Conservation (phyloP, 2,329 filamentous ascomycete species). For the Verticillium alfalfae region DNA sequence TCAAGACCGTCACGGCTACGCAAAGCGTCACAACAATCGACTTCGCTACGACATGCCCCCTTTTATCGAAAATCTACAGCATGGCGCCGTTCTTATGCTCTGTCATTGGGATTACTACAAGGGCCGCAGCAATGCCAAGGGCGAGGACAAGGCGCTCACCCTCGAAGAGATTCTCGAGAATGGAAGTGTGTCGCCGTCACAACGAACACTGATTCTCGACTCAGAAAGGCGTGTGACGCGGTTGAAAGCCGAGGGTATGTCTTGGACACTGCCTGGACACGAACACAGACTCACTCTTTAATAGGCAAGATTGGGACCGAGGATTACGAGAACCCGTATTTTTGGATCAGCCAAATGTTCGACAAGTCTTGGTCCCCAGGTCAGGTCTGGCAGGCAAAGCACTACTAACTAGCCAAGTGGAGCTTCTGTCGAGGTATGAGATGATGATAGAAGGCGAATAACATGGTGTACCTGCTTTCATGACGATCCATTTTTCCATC, state of each 20-base stretch:
- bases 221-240: neutral
- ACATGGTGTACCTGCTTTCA: too few species aligned
- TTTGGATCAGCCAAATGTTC: neutral
- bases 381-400: neutral
- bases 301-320: neutral
- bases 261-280: neutral
- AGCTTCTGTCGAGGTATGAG: neutral
- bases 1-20: conserved; percentile 25
- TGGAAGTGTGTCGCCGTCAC: neutral
- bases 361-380: neutral
- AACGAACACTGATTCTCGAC: neutral
- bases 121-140: neutral
- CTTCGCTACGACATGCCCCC: conserved; percentile 28
- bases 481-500: too few species aligned
- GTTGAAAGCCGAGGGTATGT: neutral
- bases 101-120: conserved; percentile 43
- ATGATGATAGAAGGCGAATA: too few species aligned
- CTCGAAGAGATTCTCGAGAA: neutral
- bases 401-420: neutral
- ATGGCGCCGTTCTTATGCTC: conserved; percentile 38
- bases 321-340: neutral
- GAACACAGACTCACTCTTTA: neutral
- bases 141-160: neutral
- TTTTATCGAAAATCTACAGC: conserved; percentile 39
- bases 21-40: conserved; percentile 13